phyloP scores from a whole-genome alignment of 2,329 filamentous ascomycete species.

The Parasarocladium wereldwijsianum region DNA sequence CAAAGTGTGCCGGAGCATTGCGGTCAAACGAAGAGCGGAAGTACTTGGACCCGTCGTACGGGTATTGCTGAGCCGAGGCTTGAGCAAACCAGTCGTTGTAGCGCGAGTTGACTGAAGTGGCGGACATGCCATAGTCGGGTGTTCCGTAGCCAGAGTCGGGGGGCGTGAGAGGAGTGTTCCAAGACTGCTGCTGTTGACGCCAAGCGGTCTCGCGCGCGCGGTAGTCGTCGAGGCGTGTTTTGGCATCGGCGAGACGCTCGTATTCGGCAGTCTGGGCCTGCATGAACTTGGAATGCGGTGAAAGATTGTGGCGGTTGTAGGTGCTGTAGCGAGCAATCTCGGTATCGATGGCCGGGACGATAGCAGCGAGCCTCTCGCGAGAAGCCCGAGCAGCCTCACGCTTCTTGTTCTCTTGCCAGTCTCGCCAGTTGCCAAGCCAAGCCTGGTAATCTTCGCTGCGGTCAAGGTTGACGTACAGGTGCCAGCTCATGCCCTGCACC shows the following conservation, averaged over 20 bases:
- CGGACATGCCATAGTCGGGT: constrained; percentile 42
- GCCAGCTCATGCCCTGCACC: constrained; percentile 70
- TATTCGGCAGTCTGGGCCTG: constrained; percentile 42
- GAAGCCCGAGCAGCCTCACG: constrained; percentile 30
- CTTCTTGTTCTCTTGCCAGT: constrained; percentile 42
- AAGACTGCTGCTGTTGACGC: constrained; percentile 28
- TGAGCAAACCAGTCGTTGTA: constrained; percentile 45
- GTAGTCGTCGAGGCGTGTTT: constrained; percentile 25
- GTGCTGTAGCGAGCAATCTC: constrained; percentile 24
- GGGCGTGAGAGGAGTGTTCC: constrained; percentile 38
- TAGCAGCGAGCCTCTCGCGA: constrained; percentile 33
- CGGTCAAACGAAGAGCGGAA: too few species aligned
- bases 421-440: constrained; percentile 45
- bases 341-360: constrained; percentile 32
- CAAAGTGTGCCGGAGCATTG: too few species aligned
- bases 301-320: constrained; percentile 17
- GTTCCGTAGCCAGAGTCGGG: constrained; percentile 49
- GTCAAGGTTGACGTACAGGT: constrained; percentile 73
- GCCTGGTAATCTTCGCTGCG: constrained; percentile 56
- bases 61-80: constrained; percentile 22
- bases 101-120: constrained; percentile 35
- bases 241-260: constrained; percentile 31
- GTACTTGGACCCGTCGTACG: too few species aligned
- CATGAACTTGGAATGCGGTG: constrained; percentile 29
- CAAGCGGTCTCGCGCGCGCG: constrained; percentile 29